These are phyloP conservation scores for Cordyceps tenuipes DNA, from an alignment of 2,329 filamentous ascomycete genomes.

Conservation along the genomic window DNA sequence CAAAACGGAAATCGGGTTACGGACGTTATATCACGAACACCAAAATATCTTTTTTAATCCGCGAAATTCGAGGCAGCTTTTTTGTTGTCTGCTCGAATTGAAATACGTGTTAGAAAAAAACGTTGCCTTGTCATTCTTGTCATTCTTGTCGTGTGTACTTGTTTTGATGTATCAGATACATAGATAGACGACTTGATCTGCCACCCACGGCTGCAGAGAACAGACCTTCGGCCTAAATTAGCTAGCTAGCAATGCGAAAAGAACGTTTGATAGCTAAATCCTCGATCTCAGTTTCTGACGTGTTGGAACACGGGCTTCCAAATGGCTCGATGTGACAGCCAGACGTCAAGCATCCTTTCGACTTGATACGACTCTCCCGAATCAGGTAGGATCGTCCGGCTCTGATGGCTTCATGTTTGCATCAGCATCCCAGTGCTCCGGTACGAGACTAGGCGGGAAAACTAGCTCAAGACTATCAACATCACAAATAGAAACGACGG, in stretches of 20 bases:
- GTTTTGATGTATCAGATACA: not conserved
- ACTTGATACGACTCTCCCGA: not conserved
- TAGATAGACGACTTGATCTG: slow-evolving; percentile 2
- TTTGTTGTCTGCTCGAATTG: not conserved
- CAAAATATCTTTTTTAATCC: slow-evolving; percentile 9
- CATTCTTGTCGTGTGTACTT: slow-evolving; percentile 3
- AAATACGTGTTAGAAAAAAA: not conserved
- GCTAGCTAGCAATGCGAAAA: no score
- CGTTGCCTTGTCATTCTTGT: not conserved
- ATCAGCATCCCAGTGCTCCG: not conserved
- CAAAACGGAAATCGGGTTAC: not conserved
- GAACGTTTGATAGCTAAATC: no score
- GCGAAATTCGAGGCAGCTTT: not conserved
- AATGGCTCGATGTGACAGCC: not conserved
- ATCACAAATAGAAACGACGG: not conserved
- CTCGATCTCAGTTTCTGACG: no score
- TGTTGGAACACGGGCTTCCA: no score
- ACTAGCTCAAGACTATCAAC: not conserved
- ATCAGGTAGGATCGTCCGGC: slow-evolving; percentile 1
- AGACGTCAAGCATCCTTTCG: not conserved
- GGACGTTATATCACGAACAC: not conserved
- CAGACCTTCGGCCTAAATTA: not conserved
- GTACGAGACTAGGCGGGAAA: slow-evolving; percentile 1
- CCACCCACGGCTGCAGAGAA: not conserved
- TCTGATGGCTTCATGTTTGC: slow-evolving; percentile 4